phyloP scores from a whole-genome alignment of 2,329 filamentous ascomycete species.

The Rhynchosporium agropyri region DNA sequence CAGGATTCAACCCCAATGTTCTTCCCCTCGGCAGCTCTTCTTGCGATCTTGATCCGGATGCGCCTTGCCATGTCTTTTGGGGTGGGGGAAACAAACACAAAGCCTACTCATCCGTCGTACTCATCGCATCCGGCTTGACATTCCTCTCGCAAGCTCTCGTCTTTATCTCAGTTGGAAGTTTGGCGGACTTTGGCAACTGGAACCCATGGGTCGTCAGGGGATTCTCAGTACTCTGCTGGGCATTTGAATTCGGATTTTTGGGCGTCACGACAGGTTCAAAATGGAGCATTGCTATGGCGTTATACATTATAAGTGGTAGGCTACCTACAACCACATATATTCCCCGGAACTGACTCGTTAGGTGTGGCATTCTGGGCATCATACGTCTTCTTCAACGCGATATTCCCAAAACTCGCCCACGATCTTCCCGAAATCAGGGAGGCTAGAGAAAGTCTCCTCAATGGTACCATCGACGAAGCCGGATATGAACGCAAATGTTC shows the following conservation, averaged over 20 bases:
- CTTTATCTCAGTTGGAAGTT: conserved; percentile 38
- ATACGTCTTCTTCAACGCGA: conserved; percentile 42
- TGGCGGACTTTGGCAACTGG: conserved; percentile 42
- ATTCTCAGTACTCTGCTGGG: conserved; percentile 39
- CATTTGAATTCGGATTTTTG: conserved; percentile 41
- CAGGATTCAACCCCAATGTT: conserved; percentile 41
- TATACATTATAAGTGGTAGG: conserved; percentile 41
- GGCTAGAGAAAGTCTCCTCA: conserved; percentile 33
- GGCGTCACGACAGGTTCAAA: conserved; percentile 35
- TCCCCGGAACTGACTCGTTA: conserved; percentile 13
- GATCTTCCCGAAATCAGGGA: conserved; percentile 38
- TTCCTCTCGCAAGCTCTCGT: conserved; percentile 38
- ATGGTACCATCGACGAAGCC: conserved; percentile 34
- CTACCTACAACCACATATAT: neutral
- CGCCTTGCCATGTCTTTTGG: conserved; percentile 41
- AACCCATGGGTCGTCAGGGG: conserved; percentile 41
- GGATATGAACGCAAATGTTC: conserved; percentile 37
- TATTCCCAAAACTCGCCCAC: conserved; percentile 41
- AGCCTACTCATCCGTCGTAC: conserved; percentile 38
- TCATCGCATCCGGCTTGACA: conserved; percentile 39
- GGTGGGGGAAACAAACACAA: conserved; percentile 37
- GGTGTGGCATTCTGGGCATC: conserved; percentile 41
- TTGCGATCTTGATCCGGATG: conserved; percentile 35
- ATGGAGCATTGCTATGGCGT: conserved; percentile 40
- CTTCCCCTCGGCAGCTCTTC: conserved; percentile 38